Conservation (phyloP, 1,284 basidiomycete genomes). For the Pseudozyma sp. region DNA sequence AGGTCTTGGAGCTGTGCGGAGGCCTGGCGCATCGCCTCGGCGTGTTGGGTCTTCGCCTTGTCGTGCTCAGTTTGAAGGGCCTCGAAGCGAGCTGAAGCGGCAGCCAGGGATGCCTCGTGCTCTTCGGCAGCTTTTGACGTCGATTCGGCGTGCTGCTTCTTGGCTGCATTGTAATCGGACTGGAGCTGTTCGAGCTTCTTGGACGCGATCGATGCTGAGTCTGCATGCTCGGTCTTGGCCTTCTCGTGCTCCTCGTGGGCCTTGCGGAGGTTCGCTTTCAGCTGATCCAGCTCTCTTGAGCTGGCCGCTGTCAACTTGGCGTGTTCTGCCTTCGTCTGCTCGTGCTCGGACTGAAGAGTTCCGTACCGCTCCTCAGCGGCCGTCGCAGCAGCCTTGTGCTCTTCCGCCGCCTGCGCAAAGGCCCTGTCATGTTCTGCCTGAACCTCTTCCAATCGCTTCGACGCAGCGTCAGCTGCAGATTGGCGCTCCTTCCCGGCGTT, state of each 20-base stretch:
- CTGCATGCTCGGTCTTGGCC: constrained; percentile 9
- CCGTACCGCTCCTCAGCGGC: constrained; percentile 7
- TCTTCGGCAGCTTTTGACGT: constrained; percentile 12
- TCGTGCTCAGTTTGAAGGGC: constrained; percentile 19
- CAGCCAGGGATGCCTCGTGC: constrained; percentile 8
- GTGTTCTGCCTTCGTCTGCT: constrained; percentile 19
- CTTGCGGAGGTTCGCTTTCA: constrained; percentile 9
- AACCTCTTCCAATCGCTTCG: constrained; percentile 9
- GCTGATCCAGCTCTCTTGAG: constrained; percentile 12
- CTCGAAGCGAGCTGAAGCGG: constrained; percentile 6
- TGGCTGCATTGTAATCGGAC: constrained; percentile 16
- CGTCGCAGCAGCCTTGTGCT: constrained; percentile 14
- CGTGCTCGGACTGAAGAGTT: constrained; percentile 19
- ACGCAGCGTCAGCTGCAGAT: constrained; percentile 8
- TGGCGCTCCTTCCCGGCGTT: constrained; percentile 5
- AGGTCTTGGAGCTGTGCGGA: constrained; percentile 17
- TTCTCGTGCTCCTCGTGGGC: constrained; percentile 19
- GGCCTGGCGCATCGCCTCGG: constrained; percentile 5
- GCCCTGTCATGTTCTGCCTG: constrained; percentile 12
- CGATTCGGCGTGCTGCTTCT: constrained; percentile 10
- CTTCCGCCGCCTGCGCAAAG: constrained; percentile 5
- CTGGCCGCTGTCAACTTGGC: constrained; percentile 9
- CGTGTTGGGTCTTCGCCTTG: constrained; percentile 3
- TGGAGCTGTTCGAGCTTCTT: constrained; percentile 12
- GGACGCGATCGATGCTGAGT: not conserved